A percentile compares a stretch with the other conserved stretches of the same genome.
Evolutionary conservation across 1,284 basidiomycete genomes (phyloP).

Genomic region (Filobasidium uniguttulatum): DNA sequence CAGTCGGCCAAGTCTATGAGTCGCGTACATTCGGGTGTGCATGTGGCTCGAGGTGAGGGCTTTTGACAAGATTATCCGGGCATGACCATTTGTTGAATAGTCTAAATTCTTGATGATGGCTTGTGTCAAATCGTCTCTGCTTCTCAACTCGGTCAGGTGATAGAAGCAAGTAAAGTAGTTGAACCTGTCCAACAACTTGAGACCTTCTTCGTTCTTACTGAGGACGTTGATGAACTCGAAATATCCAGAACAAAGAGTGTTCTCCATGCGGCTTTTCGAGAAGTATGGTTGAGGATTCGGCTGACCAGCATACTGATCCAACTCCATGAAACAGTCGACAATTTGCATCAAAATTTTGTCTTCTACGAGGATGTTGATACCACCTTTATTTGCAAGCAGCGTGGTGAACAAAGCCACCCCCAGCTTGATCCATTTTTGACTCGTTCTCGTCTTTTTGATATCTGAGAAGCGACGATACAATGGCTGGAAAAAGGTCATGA

Average conservation of each 20-base stretch:
- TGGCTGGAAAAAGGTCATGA: slow-evolving; percentile 89
- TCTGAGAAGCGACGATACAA: slow-evolving; percentile 74
- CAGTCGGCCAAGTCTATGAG: slow-evolving; percentile 69
- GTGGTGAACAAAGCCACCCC: slow-evolving; percentile 72
- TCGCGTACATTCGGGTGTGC: slow-evolving; percentile 77
- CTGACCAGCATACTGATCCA: slow-evolving; percentile 49
- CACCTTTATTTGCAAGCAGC: slow-evolving; percentile 69
- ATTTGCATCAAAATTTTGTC: slow-evolving; percentile 79
- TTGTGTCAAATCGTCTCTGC: slow-evolving; percentile 80
- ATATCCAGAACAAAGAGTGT: slow-evolving; percentile 80
- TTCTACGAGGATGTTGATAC: slow-evolving; percentile 67
- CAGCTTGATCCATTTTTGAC: slow-evolving; percentile 63
- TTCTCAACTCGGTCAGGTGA: slow-evolving; percentile 75
- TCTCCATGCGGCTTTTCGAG: slow-evolving; percentile 65
- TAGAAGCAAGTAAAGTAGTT: slow-evolving; percentile 92
- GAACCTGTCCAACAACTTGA: slow-evolving; percentile 82
- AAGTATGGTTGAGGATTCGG: slow-evolving; percentile 57
- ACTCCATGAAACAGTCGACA: slow-evolving; percentile 72
- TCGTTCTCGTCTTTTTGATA: slow-evolving; percentile 56
- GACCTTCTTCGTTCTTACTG: slow-evolving; percentile 72
- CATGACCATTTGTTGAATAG: slow-evolving; percentile 79
- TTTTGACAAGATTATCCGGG: slow-evolving; percentile 80
- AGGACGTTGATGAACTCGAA: slow-evolving; percentile 90
- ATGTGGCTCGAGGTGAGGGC: slow-evolving; percentile 83
- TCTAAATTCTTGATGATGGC: slow-evolving; percentile 85